phyloP scores from a whole-genome alignment of 2,329 filamentous ascomycete species.

The Leptographium galeiforme region DNA sequence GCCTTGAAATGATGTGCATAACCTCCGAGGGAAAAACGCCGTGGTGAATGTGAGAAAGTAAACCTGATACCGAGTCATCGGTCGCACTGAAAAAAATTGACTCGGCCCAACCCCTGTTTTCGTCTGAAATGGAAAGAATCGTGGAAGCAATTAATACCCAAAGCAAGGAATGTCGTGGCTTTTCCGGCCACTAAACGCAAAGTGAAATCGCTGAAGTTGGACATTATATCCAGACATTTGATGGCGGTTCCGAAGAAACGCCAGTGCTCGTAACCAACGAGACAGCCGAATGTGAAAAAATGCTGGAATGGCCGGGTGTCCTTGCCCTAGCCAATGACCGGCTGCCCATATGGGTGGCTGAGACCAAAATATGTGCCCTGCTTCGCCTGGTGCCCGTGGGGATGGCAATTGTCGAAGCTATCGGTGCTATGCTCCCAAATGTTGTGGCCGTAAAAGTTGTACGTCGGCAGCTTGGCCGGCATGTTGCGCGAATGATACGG shows the following conservation, averaged over 20 bases:
- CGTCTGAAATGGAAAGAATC: not conserved
- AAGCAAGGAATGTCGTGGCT: not conserved
- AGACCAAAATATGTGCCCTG: slow-evolving; percentile 31
- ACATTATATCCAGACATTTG: too few relatives aligned
- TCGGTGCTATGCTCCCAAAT: slow-evolving; percentile 37
- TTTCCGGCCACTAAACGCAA: too few relatives aligned
- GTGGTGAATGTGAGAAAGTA: slow-evolving; percentile 9
- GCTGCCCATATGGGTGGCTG: slow-evolving; percentile 35
- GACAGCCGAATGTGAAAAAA: too few relatives aligned
- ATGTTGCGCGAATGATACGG: slow-evolving; percentile 32
- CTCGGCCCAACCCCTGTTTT: not conserved
- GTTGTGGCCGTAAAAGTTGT: slow-evolving; percentile 31
- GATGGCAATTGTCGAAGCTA: slow-evolving; percentile 33
- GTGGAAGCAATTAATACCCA: not conserved
- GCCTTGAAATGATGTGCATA: not conserved
- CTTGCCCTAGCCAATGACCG: slow-evolving; percentile 37
- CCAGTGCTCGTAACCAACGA: too few relatives aligned
- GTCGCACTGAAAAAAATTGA: not conserved
- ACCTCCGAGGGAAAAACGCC: slow-evolving; percentile 14
- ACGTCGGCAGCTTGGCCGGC: slow-evolving; percentile 23
- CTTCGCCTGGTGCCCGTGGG: slow-evolving; percentile 27
- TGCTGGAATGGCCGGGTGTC: too few relatives aligned
- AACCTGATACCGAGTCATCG: not conserved
- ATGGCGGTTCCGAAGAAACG: too few relatives aligned
- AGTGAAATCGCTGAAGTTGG: too few relatives aligned